Base-by-base conservation (phyloP, 2,329 filamentous ascomycete species). In the Stachybotrys chlorohalonatus region DNA sequence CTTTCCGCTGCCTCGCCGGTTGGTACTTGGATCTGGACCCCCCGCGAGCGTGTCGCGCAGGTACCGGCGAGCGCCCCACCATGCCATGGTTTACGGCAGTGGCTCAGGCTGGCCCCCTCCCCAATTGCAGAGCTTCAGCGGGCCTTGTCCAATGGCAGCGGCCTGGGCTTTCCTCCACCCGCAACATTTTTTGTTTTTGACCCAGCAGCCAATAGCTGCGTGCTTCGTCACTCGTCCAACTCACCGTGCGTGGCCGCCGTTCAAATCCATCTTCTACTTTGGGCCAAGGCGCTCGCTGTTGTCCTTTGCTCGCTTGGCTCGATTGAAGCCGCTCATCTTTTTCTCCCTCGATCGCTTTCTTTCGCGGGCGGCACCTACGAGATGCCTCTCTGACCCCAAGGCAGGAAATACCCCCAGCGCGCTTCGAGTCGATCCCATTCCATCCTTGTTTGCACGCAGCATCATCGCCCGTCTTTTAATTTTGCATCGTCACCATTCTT, bases 191-290 rank as follows among this genome's bases (percentile, higher is more conserved):
- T 62, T 64, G 59, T 62, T 68, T 67, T 67, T 66, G 59, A n/a
- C 54, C 59, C 58, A 59, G 60, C 60, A 59, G 58, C 66, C 64
- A 66, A 64, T 61, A 55, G 59, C 58, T 59, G 53, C 60, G 51
- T 56, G 51, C 58, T 59, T 60, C 58, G 59, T 57, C 60, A 59
- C 61, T 52, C 36, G 36, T 52, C 55, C 59, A 47, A 47, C 46
- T n/a, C 46, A 47, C 17, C 46, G 36, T 42, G 36, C 36, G 36
- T 42, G 13, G 36, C 36, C 13, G 36, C 36, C 54, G 53, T 52
- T 58, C 51, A 48, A 52, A 54, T 55, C 53, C 49, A 54, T 52
- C 51, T 24, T 16, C 51, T 31, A 48, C 49, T 51, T 42, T 42
- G 36, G 36, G 36, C 36, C 36, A 42, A 42, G 36, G 36, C 36